phyloP scores from a whole-genome alignment of 2,329 filamentous ascomycete genomes.

The Camillea tinctor region DNA sequence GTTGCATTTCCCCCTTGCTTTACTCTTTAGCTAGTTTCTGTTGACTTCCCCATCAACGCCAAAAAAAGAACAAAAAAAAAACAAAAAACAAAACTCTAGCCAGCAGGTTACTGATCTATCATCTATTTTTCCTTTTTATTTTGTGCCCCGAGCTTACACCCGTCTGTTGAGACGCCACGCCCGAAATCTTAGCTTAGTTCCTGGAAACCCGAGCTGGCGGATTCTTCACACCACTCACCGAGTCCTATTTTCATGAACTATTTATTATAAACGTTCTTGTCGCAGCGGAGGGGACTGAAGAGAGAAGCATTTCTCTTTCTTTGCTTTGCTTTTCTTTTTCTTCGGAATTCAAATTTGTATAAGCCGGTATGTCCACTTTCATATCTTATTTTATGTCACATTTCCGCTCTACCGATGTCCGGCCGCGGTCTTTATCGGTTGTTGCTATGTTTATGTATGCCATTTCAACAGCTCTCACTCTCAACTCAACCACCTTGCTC shows the following conservation, averaged over 20 bases:
- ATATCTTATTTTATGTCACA: too few relatives aligned
- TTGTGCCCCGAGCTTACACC: slow-evolving; percentile 3
- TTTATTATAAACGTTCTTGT: not conserved
- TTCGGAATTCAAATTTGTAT: not conserved
- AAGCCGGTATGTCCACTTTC: not conserved
- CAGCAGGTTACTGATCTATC: not conserved
- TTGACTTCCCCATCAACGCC: not conserved
- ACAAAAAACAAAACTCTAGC: too few relatives aligned
- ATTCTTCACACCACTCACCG: not conserved
- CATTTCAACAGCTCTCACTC: not conserved
- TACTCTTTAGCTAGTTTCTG: not conserved
- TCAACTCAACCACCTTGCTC: too few relatives aligned
- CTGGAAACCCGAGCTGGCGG: not conserved
- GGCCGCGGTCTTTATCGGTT: too few relatives aligned
- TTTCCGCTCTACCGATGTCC: not conserved
- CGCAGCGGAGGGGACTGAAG: not conserved
- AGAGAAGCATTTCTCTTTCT: not conserved
- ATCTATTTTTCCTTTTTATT: slow-evolving; percentile 5
- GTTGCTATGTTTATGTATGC: not conserved
- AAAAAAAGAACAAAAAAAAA: too few relatives aligned
- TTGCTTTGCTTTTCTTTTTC: not conserved
- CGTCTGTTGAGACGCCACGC: not conserved
- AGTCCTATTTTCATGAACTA: not conserved
- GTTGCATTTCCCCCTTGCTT: not conserved
- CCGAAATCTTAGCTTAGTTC: not conserved